These are phyloP conservation scores for sunflower (Helianthus annuus) DNA, from an alignment of 129 eudicot genomes.

Conservation along the genomic window HanXRQr2.0-SUNRISE NC_035433.2:148907285-148907784, in stretches of 20 bases:
- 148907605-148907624: slow-evolving; percentile 10
- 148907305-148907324: not conserved
- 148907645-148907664: slow-evolving; percentile 26
- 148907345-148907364: not conserved
- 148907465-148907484: not conserved
- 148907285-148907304: slow-evolving; percentile 1
- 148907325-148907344: not conserved
- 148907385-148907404: not conserved
- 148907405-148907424: slow-evolving; percentile 25
- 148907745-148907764: not conserved
- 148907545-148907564: slow-evolving; percentile 3
- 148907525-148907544: not conserved
- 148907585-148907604: slow-evolving; percentile 10
- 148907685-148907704: slow-evolving; percentile 7
- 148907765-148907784: slow-evolving; percentile 33
- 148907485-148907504: slow-evolving; percentile 1
- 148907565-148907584: not conserved
- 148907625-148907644: not conserved
- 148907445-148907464: not conserved
- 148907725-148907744: slow-evolving; percentile 31
- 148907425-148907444: not conserved
- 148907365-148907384: not conserved
- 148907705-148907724: not conserved
- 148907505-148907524: not conserved
- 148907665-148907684: slow-evolving; percentile 11